Evolutionary conservation across 768 basidiomycete species (phyloP).

Genomic region (Russula lepida): DNA sequence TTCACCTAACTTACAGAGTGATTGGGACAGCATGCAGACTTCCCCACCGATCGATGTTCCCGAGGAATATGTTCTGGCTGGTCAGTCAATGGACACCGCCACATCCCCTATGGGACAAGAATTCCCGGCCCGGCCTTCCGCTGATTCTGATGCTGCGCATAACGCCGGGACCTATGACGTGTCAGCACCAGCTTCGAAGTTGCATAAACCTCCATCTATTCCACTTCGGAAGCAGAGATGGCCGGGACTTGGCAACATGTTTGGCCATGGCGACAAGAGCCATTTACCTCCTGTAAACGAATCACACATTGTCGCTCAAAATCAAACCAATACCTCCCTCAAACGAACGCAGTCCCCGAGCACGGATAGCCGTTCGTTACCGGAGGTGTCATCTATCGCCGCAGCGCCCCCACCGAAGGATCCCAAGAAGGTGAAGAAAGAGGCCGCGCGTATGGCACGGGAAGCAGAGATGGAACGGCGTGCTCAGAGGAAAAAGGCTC

Average conservation of each 20-base stretch:
- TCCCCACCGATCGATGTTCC: conserved; percentile 43
- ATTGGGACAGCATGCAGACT: conserved; percentile 54
- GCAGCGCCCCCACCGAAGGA: conserved; percentile 41
- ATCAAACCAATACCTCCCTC: conserved; percentile 47
- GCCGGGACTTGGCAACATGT: conserved; percentile 56
- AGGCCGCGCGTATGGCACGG: conserved; percentile 64
- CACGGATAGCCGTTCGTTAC: conserved; percentile 56
- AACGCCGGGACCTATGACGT: conserved; percentile 32
- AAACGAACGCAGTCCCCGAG: conserved; percentile 76
- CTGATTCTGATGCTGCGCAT: conserved; percentile 32
- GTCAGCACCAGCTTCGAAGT: conserved; percentile 39
- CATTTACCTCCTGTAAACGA: conserved; percentile 71
- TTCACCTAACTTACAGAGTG: conserved; percentile 23
- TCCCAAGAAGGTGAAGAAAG: conserved; percentile 71
- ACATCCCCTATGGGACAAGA: conserved; percentile 47
- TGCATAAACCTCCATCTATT: conserved; percentile 50
- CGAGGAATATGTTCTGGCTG: conserved; percentile 32
- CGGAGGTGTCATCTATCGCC: conserved; percentile 37
- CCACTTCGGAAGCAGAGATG: conserved; percentile 64
- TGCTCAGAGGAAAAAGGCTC: conserved; percentile 59
- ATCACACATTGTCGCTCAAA: conserved; percentile 39
- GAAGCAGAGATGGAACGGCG: conserved; percentile 85
- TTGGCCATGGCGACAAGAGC: conserved; percentile 62
- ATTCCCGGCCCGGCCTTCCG: conserved; percentile 37
- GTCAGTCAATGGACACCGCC: conserved; percentile 43